Percentiles rank a stretch among this genome's conserved stretches.
These are phyloP conservation scores for Leucocoprinus sp. DNA, from an alignment of 768 basidiomycete species.

Conservation along the genomic window DNA sequence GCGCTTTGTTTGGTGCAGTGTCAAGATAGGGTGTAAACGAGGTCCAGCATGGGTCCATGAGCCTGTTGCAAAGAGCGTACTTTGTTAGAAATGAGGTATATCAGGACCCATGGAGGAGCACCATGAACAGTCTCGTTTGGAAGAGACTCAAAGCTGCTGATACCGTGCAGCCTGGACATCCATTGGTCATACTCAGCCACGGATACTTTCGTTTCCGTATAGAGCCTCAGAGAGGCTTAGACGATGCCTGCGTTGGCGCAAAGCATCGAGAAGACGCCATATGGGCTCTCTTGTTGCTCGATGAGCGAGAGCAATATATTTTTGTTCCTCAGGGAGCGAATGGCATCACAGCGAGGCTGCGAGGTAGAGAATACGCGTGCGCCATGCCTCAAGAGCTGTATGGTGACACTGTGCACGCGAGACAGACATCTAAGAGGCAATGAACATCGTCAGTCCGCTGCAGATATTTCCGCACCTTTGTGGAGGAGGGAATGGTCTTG, in stretches of 20 bases:
- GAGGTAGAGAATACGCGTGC: slow-evolving; percentile 15
- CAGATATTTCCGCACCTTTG: background rate
- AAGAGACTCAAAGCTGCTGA: slow-evolving; percentile 25
- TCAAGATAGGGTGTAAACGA: slow-evolving; percentile 35
- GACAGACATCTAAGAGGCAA: slow-evolving; percentile 14
- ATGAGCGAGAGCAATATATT: slow-evolving; percentile 27
- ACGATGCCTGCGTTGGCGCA: slow-evolving; percentile 21
- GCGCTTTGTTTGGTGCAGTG: slow-evolving; percentile 21
- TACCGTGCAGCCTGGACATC: slow-evolving; percentile 26
- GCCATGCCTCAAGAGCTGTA: background rate
- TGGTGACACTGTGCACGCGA: slow-evolving; percentile 15
- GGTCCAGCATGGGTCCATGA: slow-evolving; percentile 29
- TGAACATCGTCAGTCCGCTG: background rate
- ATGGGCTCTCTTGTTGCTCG: slow-evolving; percentile 28
- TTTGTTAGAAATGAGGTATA: slow-evolving; percentile 40
- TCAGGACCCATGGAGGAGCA: slow-evolving; percentile 46
- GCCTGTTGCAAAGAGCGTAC: slow-evolving; percentile 40
- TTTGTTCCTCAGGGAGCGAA: slow-evolving; percentile 19
- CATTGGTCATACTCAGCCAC: slow-evolving; percentile 31
- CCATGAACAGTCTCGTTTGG: background rate
- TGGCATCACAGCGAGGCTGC: slow-evolving; percentile 10
- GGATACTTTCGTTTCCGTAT: slow-evolving; percentile 23
- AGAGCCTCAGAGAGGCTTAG: slow-evolving; percentile 23
- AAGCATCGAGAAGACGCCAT: slow-evolving; percentile 32
- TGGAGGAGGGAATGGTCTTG: background rate